Percentiles rank a stretch among this genome's conserved stretches.
These are phyloP conservation scores for Dalbergia cultrata DNA, from an alignment of 306 rosid genomes.

Conservation along the genomic window DNA sequence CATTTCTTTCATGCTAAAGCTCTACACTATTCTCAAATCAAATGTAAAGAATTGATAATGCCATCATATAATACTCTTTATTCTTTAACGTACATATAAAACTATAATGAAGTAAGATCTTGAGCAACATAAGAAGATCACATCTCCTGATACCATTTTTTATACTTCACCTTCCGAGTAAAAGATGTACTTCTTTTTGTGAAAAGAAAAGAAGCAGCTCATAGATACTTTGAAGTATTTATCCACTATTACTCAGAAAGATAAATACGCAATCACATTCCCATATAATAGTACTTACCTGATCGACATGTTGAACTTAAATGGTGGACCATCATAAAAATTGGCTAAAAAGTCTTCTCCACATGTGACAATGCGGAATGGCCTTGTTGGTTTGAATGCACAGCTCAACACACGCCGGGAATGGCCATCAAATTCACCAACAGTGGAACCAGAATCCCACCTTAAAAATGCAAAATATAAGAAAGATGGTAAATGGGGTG, in stretches of 20 bases:
- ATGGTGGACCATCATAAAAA: slow-evolving; percentile 96
- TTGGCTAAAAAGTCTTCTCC: slow-evolving; percentile 95
- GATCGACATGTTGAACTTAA: slow-evolving; percentile 83
- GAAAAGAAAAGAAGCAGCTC: slow-evolving; percentile 23
- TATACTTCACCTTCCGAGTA: slow-evolving; percentile 6
- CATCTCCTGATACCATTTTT: not conserved
- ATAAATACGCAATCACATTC: slow-evolving; percentile 17
- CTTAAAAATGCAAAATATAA: slow-evolving; percentile 51
- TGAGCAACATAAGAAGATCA: not conserved
- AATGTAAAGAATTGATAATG: slow-evolving; percentile 25
- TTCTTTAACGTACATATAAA: not conserved
- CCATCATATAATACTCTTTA: not conserved
- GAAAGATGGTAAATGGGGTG: slow-evolving; percentile 4
- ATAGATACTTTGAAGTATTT: not conserved
- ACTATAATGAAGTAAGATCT: not conserved
- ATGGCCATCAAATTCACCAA: slow-evolving; percentile 98
- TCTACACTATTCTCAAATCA: slow-evolving; percentile 23
- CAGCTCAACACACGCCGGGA: slow-evolving; percentile 91
- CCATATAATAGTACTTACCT: slow-evolving; percentile 59
- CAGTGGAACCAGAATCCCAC: slow-evolving; percentile 98
- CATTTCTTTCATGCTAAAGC: slow-evolving; percentile 31
- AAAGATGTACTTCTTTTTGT: not conserved
- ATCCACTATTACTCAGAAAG: slow-evolving; percentile 1
- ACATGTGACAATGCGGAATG: slow-evolving; percentile 91
- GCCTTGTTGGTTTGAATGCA: slow-evolving; percentile 89